A percentile compares a stretch with the other conserved stretches of the same genome.
phyloP scores from a whole-genome alignment of 495 filamentous ascomycete species.

The Podospora fimiseda region DNA sequence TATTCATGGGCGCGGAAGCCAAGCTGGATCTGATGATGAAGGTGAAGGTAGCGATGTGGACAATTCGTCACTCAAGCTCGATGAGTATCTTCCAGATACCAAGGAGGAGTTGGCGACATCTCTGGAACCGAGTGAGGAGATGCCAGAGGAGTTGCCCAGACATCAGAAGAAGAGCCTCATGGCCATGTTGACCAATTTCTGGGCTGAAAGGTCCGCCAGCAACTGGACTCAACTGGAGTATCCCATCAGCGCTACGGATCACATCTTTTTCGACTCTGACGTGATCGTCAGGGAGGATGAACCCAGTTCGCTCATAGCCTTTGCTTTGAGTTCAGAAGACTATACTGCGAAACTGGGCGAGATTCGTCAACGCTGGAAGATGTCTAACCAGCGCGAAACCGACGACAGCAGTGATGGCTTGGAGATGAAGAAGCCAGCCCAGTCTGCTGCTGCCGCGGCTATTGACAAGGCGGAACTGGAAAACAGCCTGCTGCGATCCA shows the following conservation, averaged over 20 bases:
- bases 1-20: conserved; percentile 44
- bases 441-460: conserved; percentile 4
- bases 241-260: conserved; percentile 78
- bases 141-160: conserved; percentile 72
- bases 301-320: conserved; percentile 90
- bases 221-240: conserved; percentile 95
- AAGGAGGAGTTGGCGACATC: conserved; percentile 57
- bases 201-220: conserved; percentile 94
- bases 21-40: conserved; percentile 61
- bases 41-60: conserved; percentile 67
- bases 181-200: conserved; percentile 94
- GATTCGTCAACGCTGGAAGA: conserved; percentile 56
- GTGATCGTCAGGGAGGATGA: conserved; percentile 97
- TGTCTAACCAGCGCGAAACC: conserved; percentile 19
- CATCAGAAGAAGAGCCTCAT: conserved; percentile 87
- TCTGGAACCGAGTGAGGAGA: conserved; percentile 56
- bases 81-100: conserved; percentile 51
- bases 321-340: conserved; percentile 77
- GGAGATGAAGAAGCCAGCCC: conserved; percentile 20
- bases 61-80: conserved; percentile 41
- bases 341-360: conserved; percentile 72
- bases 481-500: conserved; percentile 67
- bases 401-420: conserved; percentile 29
- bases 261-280: conserved; percentile 96
- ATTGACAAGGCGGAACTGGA: conserved; percentile 56